Evolutionary conservation across 371 early-diverging fungal genomes (phyloP).

Genomic region (Actinomortierella wolfii): DNA sequence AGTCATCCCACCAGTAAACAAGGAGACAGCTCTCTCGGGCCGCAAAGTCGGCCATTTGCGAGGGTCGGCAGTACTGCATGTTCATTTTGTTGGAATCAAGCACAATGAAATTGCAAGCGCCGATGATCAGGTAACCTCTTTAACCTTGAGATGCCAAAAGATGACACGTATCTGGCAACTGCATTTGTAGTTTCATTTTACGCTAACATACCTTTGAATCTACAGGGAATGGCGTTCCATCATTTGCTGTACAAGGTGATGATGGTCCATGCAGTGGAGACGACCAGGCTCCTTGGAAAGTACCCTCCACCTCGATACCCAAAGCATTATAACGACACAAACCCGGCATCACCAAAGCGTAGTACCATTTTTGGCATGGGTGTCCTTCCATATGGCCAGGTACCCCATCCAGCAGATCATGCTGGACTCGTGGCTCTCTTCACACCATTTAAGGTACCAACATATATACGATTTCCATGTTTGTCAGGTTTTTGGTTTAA

Average conservation of each 20-base stretch:
- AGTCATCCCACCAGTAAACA: conserved; percentile 57
- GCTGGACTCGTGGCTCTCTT: conserved; percentile 74
- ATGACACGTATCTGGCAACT: too few relatives aligned
- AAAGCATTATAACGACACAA: conserved; percentile 15
- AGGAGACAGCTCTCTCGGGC: conserved; percentile 48
- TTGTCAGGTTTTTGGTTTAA: not conserved
- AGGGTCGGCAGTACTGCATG: conserved; percentile 70
- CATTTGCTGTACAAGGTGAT: conserved; percentile 71
- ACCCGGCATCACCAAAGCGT: conserved; percentile 46
- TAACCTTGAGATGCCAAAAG: not conserved
- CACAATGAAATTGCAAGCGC: conserved; percentile 72
- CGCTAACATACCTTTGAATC: not conserved
- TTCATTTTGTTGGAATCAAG: conserved; percentile 72
- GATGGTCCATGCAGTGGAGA: conserved; percentile 71
- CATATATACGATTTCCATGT: not conserved
- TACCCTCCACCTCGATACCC: conserved; percentile 52
- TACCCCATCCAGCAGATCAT: conserved; percentile 67
- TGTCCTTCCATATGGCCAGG: conserved; percentile 65
- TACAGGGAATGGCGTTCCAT: conserved; percentile 73
- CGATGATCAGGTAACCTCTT: conserved; percentile 62
- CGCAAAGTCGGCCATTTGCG: conserved; percentile 72
- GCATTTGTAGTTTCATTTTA: not conserved
- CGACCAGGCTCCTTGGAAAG: conserved; percentile 71
- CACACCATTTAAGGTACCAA: conserved; percentile 72
- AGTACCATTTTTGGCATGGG: conserved; percentile 76